Evolutionary conservation across 371 early-diverging fungal genomes (phyloP).

Genomic region (Haplosporangium sp.): DNA sequence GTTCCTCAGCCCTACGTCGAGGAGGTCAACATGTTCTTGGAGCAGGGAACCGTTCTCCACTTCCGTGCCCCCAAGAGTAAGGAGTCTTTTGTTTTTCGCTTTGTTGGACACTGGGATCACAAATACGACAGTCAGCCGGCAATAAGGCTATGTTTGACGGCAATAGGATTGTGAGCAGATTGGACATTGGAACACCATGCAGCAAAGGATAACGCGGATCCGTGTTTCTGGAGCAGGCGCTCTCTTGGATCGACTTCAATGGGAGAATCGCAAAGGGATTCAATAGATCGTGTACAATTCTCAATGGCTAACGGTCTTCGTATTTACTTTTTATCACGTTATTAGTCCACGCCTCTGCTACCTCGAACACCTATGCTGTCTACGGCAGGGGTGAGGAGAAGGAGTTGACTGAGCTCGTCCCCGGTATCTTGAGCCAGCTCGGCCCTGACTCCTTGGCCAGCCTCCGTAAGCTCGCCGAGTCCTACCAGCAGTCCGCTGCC

Average conservation of each 20-base stretch:
- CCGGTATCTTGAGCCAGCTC: constrained; percentile 95
- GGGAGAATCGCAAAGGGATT: too few species aligned
- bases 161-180: not conserved
- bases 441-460: constrained; percentile 93
- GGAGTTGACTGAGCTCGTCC: constrained; percentile 92
- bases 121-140: not conserved
- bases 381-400: constrained; percentile 89
- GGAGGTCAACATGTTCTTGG: constrained; percentile 99
- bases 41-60: constrained; percentile 94
- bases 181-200: not conserved
- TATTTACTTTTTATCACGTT: constrained; percentile 5
- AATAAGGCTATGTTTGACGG: not conserved
- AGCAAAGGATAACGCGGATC: not conserved
- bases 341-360: constrained; percentile 85
- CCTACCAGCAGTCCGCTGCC: constrained; percentile 48
- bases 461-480: constrained; percentile 67
- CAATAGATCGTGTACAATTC: too few species aligned
- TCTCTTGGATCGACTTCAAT: not conserved
- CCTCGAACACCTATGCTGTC: constrained; percentile 93
- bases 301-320: not conserved
- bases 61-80: constrained; percentile 91
- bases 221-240: too few species aligned
- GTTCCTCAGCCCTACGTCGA: constrained; percentile 91
- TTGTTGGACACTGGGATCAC: constrained; percentile 1
- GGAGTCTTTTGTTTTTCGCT: constrained; percentile 7